Base-by-base conservation (phyloP, 2,329 filamentous ascomycete species). In the Botrytis paeoniae region DNA sequence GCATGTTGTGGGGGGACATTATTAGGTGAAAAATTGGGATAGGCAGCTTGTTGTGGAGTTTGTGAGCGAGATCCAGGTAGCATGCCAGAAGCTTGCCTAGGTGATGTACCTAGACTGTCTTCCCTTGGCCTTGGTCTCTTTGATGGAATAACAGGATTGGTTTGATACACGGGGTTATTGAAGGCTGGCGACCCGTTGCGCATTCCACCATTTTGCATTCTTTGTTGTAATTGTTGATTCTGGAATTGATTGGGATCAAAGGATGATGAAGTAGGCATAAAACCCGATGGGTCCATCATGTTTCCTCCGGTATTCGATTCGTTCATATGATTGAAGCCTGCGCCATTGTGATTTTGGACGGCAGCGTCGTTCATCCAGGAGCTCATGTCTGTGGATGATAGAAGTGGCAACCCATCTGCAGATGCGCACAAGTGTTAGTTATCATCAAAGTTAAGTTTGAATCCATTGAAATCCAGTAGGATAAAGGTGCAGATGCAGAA, bases 1-100 rank as follows among this genome's bases (percentile, higher is more conserved):
- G 83, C 78, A 69, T 89, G 87, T 76, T 88, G 88, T 80, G 88
- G 89, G 79, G 87, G 88, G 66, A 86, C 86, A 75, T 85, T 84
- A 79, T 88, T 88, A 74, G 86, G 87, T 80, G 91, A 92, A 82
- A 91, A 95, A 76, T 89, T 89, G 41, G 91, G 86, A 78, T 91
- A 95, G 70, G 88, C 87, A 70, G 43, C 59, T 80, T 95, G 93
- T 79, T 94, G 93, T 48, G 95, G 95, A 43, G 95, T 98, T 81
- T 97, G 95, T 78, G 95, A 95, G 83, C 95, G 93, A 83, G 95
- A 97, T 37, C 89, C 90, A 66, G 93, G 92, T 43, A 94, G 83
- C 83, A 92, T 92, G 76, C 89, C 89, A 8, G 91, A 88, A 72
- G 91, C 90, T 80, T 91, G 92, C 79, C 91, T 88, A 70, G 95